A percentile compares a stretch with the other conserved stretches of the same genome.
phyloP scores from a whole-genome alignment of 106 monocot species.

The Hemerocallis citrina region DNA sequence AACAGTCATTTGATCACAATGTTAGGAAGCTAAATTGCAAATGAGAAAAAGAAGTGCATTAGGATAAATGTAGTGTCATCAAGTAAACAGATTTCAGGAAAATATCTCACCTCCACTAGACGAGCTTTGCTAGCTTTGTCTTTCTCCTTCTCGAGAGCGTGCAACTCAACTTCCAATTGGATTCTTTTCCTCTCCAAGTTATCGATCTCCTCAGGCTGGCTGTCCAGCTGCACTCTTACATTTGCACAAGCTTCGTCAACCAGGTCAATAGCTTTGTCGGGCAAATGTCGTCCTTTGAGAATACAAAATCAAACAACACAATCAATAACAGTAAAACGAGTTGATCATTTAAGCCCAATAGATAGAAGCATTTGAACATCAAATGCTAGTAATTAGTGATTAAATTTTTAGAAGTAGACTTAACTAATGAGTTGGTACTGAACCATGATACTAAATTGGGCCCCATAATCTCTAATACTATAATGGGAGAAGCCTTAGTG shows the following conservation, averaged over 20 bases:
- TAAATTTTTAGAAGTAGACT: slow-evolving; percentile 36
- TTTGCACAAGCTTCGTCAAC: slow-evolving; percentile 98
- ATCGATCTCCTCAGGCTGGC: slow-evolving; percentile 35
- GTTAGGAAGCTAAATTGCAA: background rate
- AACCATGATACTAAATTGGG: slow-evolving; percentile 36
- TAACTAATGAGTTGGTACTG: slow-evolving; percentile 32
- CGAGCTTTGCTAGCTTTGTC: slow-evolving; percentile 93
- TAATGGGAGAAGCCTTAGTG: no score
- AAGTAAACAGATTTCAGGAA: no score
- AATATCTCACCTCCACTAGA: slow-evolving; percentile 55
- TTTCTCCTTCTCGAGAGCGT: slow-evolving; percentile 95
- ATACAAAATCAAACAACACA: background rate
- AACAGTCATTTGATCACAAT: background rate
- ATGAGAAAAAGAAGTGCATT: no score
- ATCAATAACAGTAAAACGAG: no score
- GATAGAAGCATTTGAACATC: slow-evolving; percentile 34
- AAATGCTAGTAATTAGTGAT: slow-evolving; percentile 42
- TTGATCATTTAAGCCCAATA: no score
- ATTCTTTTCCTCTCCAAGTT: slow-evolving; percentile 43
- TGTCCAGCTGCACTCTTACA: slow-evolving; percentile 47
- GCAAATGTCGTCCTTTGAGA: slow-evolving; percentile 80
- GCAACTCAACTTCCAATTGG: slow-evolving; percentile 81
- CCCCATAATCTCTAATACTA: no score
- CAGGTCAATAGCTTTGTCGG: slow-evolving; percentile 93
- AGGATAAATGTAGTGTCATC: no score